phyloP scores from a whole-genome alignment of 768 basidiomycete genomes.

The Tremella mesenterica region DNA sequence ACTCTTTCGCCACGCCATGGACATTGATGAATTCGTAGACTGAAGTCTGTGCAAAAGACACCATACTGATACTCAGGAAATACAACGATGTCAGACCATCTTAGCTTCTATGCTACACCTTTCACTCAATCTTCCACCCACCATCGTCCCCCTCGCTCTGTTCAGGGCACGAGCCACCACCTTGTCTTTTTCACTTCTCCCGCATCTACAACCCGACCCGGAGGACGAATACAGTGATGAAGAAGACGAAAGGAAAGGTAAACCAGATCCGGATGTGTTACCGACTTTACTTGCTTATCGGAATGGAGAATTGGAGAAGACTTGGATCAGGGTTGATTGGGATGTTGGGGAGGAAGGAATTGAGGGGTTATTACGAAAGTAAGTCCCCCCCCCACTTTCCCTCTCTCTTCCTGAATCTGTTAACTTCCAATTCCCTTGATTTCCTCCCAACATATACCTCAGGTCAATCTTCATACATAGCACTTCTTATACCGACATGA shows the following conservation, averaged over 20 bases:
- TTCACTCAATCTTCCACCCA: slow-evolving; percentile 20
- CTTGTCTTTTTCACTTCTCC: slow-evolving; percentile 33
- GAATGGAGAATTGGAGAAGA: slow-evolving; percentile 38
- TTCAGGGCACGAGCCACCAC: slow-evolving; percentile 34
- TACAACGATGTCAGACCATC: slow-evolving; percentile 30
- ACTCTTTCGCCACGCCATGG: too few relatives aligned
- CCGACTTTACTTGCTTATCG: slow-evolving; percentile 40
- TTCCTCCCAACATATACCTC: too few relatives aligned
- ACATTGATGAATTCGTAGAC: neutral
- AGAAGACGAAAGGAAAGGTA: neutral
- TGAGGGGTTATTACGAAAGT: slow-evolving; percentile 33
- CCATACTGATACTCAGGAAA: slow-evolving; percentile 14
- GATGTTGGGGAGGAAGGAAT: slow-evolving; percentile 33
- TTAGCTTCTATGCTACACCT: slow-evolving; percentile 23
- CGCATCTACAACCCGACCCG: slow-evolving; percentile 6
- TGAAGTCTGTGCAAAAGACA: neutral
- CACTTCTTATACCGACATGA: too few relatives aligned
- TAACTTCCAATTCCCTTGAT: too few relatives aligned
- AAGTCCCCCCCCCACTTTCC: neutral
- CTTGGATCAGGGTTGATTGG: slow-evolving; percentile 40
- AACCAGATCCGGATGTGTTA: slow-evolving; percentile 38
- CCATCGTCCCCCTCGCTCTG: slow-evolving; percentile 13
- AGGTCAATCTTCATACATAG: too few relatives aligned
- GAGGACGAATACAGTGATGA: slow-evolving; percentile 13
- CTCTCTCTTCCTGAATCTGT: too few relatives aligned